Evolutionary conservation across 345 rosid genomes (phyloP).

Genomic region (Eucalyptus dawsonii): DNA sequence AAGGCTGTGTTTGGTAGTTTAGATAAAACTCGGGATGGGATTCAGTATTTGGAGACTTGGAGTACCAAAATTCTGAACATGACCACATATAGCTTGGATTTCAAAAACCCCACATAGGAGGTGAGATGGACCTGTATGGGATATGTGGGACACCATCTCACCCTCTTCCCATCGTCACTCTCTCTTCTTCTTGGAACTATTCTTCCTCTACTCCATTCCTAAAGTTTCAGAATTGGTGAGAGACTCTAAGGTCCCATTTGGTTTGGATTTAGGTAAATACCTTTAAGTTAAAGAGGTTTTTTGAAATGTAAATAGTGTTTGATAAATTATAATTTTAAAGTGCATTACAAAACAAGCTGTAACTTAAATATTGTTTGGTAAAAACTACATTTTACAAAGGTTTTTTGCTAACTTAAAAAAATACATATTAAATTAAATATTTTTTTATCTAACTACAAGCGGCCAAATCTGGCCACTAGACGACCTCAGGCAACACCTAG

Average conservation of each 20-base stretch:
- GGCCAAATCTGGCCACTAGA: rapidly evolving
- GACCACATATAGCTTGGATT: background rate
- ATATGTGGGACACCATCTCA: background rate
- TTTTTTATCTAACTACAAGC: no score
- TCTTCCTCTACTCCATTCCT: background rate
- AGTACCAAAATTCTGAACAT: background rate
- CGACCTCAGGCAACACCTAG: rapidly evolving
- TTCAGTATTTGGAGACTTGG: background rate
- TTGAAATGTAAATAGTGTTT: no score
- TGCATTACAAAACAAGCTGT: no score
- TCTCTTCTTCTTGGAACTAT: background rate
- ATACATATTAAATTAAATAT: no score
- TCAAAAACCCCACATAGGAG: background rate
- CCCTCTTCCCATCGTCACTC: background rate
- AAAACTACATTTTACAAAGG: no score
- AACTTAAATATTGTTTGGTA: no score
- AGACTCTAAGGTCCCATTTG: background rate
- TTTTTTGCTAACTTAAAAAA: no score
- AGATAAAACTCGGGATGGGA: background rate
- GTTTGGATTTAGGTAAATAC: no score
- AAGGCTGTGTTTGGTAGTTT: background rate
- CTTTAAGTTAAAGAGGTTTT: no score
- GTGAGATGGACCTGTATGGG: background rate
- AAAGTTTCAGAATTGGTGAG: background rate
- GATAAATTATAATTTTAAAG: no score